These are phyloP conservation scores for Uronychia setigera DNA, from an alignment of 73 alveolate genomes.

Conservation along the genomic window DNA sequence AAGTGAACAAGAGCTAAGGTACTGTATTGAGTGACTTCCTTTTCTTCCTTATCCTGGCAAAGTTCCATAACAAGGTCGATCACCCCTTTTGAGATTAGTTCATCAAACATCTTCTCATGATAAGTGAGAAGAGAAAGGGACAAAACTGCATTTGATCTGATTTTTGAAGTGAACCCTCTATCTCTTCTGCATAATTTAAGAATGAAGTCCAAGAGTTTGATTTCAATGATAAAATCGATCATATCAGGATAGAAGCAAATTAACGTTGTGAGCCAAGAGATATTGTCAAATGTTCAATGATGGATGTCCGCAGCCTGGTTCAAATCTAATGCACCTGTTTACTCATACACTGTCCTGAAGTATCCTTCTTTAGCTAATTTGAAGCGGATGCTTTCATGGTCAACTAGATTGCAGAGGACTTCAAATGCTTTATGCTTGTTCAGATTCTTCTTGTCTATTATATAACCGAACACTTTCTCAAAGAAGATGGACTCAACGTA, in stretches of 20 bases:
- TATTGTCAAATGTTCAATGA: conserved; percentile 40
- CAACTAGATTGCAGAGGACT: conserved; percentile 51
- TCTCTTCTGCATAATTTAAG: conserved; percentile 30
- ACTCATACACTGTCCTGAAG: conserved; percentile 43
- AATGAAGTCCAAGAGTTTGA: conserved; percentile 50
- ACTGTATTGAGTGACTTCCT: neutral
- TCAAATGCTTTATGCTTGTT: conserved; percentile 48
- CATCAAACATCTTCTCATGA: neutral
- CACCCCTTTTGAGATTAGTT: neutral
- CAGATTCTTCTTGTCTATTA: conserved; percentile 48
- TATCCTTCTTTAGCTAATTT: conserved; percentile 46
- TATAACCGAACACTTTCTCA: conserved; percentile 38
- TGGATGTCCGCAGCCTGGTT: conserved; percentile 23
- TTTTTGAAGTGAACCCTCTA: neutral
- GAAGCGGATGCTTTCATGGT: conserved; percentile 20
- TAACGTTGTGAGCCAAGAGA: conserved; percentile 64
- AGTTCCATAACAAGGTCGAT: neutral
- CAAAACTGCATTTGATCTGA: conserved; percentile 2
- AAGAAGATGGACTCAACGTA: conserved; percentile 49
- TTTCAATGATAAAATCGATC: conserved; percentile 50
- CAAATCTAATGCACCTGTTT: conserved; percentile 7
- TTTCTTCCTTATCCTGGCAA: neutral
- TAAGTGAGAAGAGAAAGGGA: neutral
- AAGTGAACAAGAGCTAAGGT: neutral
- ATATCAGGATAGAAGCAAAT: conserved; percentile 65